These are phyloP conservation scores for Ilyonectria destructans DNA, from an alignment of 2,329 filamentous ascomycete species.

Conservation along the genomic window DNA sequence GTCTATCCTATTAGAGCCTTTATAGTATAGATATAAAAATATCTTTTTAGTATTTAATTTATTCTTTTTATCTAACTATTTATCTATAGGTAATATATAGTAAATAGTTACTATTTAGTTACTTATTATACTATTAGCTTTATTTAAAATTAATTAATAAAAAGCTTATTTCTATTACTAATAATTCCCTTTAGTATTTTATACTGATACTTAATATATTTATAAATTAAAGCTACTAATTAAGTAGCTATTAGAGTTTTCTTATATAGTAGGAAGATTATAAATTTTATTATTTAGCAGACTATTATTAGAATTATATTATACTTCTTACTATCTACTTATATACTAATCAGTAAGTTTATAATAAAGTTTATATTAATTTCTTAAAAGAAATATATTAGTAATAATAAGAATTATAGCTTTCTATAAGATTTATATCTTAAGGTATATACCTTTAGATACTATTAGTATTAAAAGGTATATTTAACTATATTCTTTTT, in stretches of 20 bases:
- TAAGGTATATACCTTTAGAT: not conserved
- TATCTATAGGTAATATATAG: too few relatives aligned
- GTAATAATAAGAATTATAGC: not conserved
- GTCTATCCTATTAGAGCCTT: too few relatives aligned
- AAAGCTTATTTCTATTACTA: too few relatives aligned
- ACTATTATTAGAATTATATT: not conserved
- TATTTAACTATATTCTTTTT: not conserved
- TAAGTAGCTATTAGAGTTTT: not conserved
- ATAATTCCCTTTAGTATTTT: not conserved
- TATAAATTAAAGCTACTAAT: not conserved
- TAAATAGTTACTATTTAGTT: too few relatives aligned
- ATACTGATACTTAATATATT: not conserved
- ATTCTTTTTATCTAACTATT: too few relatives aligned
- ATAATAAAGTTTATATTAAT: too few relatives aligned
- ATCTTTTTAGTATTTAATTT: not conserved
- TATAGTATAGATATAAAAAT: too few relatives aligned
- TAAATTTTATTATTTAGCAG: not conserved
- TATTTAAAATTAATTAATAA: too few relatives aligned
- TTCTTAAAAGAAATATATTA: not conserved
- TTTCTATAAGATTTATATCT: not conserved
- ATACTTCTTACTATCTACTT: not conserved
- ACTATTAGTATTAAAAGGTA: not conserved
- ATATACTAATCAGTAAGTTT: not conserved
- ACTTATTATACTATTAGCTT: too few relatives aligned
- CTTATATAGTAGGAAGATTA: not conserved